Conservation (phyloP, 1,284 basidiomycete species). For the Pholiota adiposa region DNA sequence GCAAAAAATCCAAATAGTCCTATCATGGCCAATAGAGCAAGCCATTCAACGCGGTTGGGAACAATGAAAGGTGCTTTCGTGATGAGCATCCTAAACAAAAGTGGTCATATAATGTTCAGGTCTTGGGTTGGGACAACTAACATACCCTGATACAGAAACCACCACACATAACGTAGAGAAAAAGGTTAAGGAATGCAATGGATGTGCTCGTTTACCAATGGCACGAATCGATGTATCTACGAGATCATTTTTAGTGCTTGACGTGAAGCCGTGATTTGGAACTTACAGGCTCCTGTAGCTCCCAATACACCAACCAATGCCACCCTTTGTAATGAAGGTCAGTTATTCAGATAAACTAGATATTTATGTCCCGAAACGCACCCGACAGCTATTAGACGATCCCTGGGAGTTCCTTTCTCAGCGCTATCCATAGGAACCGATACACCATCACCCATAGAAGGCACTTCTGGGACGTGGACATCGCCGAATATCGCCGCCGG, state of each 20-base stretch:
- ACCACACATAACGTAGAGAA: slow-evolving; percentile 69
- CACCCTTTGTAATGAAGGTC: slow-evolving; percentile 19
- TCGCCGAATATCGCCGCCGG: slow-evolving; percentile 51
- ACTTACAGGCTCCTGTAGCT: slow-evolving; percentile 56
- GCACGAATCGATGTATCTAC: slow-evolving; percentile 57
- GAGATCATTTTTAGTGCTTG: too few relatives aligned
- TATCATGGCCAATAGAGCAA: slow-evolving; percentile 48
- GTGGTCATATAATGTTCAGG: neutral
- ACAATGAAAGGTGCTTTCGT: slow-evolving; percentile 45
- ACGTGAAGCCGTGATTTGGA: too few relatives aligned
- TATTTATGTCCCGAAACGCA: slow-evolving; percentile 26
- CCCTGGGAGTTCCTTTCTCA: slow-evolving; percentile 39
- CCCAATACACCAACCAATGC: slow-evolving; percentile 56
- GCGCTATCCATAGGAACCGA: slow-evolving; percentile 8
- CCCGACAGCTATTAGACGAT: slow-evolving; percentile 58
- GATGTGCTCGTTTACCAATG: slow-evolving; percentile 74
- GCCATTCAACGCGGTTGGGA: slow-evolving; percentile 50
- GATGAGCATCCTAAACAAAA: slow-evolving; percentile 44
- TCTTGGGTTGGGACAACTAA: neutral
- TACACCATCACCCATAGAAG: slow-evolving; percentile 8
- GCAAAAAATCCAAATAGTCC: slow-evolving; percentile 63
- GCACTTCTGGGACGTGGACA: slow-evolving; percentile 15
- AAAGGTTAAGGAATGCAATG: slow-evolving; percentile 70
- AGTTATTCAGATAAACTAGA: neutral
- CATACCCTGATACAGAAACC: slow-evolving; percentile 53